A percentile compares a stretch with the other conserved stretches of the same genome.
Evolutionary conservation across 2,329 filamentous ascomycete species (phyloP).

Genomic region (Biscogniauxia mediterranea): DNA sequence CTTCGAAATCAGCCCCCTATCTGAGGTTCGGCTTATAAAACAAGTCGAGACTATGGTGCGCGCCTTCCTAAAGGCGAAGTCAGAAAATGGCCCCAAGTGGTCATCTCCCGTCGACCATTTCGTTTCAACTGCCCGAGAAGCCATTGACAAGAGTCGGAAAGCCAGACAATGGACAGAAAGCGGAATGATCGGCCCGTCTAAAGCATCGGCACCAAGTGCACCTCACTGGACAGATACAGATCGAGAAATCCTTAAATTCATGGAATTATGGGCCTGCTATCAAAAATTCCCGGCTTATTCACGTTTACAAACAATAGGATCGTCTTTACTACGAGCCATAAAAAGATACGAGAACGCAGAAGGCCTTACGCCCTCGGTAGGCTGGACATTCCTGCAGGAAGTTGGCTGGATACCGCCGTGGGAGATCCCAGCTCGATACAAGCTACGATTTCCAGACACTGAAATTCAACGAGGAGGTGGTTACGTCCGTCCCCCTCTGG

Average conservation of each 20-base stretch:
- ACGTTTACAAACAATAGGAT: slow-evolving; percentile 59
- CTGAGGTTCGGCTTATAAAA: slow-evolving; percentile 52
- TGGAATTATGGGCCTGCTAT: slow-evolving; percentile 66
- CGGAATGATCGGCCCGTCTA: slow-evolving; percentile 46
- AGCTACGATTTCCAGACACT: slow-evolving; percentile 51
- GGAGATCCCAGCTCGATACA: slow-evolving; percentile 66
- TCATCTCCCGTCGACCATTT: slow-evolving; percentile 42
- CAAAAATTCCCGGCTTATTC: slow-evolving; percentile 51
- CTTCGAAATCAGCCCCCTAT: slow-evolving; percentile 59
- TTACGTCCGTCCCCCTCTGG: slow-evolving; percentile 37
- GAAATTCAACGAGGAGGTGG: slow-evolving; percentile 42
- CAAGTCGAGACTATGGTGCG: slow-evolving; percentile 53
- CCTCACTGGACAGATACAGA: slow-evolving; percentile 49
- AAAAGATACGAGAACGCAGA: slow-evolving; percentile 56
- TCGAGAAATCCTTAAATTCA: slow-evolving; percentile 60
- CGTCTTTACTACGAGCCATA: slow-evolving; percentile 61
- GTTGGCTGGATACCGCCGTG: slow-evolving; percentile 69
- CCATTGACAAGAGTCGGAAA: slow-evolving; percentile 52
- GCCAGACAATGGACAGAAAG: slow-evolving; percentile 48
- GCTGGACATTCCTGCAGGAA: slow-evolving; percentile 72
- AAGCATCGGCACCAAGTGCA: slow-evolving; percentile 8
- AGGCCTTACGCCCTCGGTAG: slow-evolving; percentile 44
- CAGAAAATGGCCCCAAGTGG: background rate
- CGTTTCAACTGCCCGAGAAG: slow-evolving; percentile 44
- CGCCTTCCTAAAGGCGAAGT: slow-evolving; percentile 45